Base-by-base conservation (phyloP, 208 protist species). In the Trypanosoma caninum region DNA sequence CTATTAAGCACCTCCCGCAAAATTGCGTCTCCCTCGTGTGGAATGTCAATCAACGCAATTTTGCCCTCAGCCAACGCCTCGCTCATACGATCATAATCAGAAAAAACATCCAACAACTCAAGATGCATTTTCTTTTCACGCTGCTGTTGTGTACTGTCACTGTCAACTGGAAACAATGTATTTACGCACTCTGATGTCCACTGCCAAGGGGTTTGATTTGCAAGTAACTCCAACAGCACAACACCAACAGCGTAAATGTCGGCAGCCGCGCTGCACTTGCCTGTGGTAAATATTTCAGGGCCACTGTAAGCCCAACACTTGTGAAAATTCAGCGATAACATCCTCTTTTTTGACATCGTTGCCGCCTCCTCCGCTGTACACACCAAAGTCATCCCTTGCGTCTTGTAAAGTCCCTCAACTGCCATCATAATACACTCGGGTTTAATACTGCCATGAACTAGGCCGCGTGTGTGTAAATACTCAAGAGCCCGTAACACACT, bases 221-320 rank as follows among this genome's bases (percentile, higher is more conserved):
- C 66, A 0, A 80, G 53, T 50, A 76, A 65, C 57, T 78, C 64
- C 30, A 85, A 57, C n/a, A 85, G 45, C 8, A 79, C 52, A 1
- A 81, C 66, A 27, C 79, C 79, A 23, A 81, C 76, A 25, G 69
- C 45, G 62, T 73, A 81, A 48, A 81, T 79, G 42, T 85, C 71
- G 8, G 71, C 60, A 11, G 70, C 74, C 0, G 67, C 27, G 2
- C 59, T 73, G 44, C 56, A 55, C 25, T 60, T 27, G 0, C 34
- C 67, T 11, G 65, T 74, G 8, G 55, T 34, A 65, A 69, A 65
- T 40, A 81, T 54, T 35, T 85, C 79, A 5, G 74, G 79, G 27
- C 62, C 65, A 44, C 54, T 41, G 59, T 79, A 85, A 2, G 20
- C 44, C 16, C 11, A 22, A 27, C 27, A n/a, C 23, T 44, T 44